Conservation (phyloP, 495 filamentous ascomycete genomes). For the Parathielavia hyrcaniae region DNA sequence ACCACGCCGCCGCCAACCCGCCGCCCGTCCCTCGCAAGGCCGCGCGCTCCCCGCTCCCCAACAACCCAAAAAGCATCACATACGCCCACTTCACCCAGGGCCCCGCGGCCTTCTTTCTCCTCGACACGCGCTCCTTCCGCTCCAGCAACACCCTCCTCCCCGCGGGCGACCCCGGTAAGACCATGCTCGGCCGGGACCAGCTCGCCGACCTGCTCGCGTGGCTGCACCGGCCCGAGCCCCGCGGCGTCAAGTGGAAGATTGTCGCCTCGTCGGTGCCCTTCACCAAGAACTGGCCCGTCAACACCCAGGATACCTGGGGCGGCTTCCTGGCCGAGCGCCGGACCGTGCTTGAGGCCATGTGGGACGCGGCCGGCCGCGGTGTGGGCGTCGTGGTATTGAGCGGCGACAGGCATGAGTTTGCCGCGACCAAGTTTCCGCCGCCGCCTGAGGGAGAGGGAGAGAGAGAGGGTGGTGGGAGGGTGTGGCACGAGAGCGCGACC, state of each 20-base stretch:
- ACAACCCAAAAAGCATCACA: too few species aligned
- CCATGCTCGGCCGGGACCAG: conserved; percentile 79
- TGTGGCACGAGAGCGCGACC: conserved; percentile 53
- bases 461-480: too few species aligned
- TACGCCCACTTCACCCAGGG: conserved; percentile 87
- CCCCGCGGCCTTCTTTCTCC: conserved; percentile 87
- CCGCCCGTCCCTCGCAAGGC: conserved; percentile 50
- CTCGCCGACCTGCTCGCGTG: conserved; percentile 71
- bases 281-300: conserved; percentile 91
- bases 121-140: conserved; percentile 87
- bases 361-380: conserved; percentile 66
- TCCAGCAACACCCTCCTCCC: conserved; percentile 48
- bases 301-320: conserved; percentile 82
- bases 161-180: conserved; percentile 54
- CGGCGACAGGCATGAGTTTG: conserved; percentile 93
- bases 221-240: conserved; percentile 60
- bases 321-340: conserved; percentile 76
- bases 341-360: conserved; percentile 80
- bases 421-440: conserved; percentile 79
- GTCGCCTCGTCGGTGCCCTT: conserved; percentile 83
- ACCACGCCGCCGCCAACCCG: conserved; percentile 80
- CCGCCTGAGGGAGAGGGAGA: conserved; percentile 36
- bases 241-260: conserved; percentile 88
- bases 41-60: conserved; percentile 27
- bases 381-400: conserved; percentile 77